phyloP scores from a whole-genome alignment of 805 yeast genomes.

The Lipomyces yamanashiensis region DNA sequence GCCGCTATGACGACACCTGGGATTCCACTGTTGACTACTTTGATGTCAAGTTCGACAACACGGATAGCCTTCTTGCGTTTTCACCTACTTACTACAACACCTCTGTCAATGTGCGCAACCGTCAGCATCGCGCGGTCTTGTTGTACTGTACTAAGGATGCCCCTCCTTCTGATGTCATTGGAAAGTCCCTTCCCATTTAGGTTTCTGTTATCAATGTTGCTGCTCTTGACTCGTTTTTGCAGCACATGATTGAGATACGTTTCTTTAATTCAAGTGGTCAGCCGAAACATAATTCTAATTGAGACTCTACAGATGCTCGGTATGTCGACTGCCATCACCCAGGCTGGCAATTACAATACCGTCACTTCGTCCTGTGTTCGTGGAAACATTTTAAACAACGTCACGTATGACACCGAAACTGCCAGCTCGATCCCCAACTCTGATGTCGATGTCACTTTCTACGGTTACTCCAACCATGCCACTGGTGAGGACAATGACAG shows the following conservation, averaged over 20 bases:
- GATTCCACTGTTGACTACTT: constrained; percentile 17
- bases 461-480: constrained; percentile 2
- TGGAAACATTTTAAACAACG: constrained; percentile 16
- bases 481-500: not conserved
- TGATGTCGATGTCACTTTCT: constrained; percentile 21
- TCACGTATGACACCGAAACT: constrained; percentile 7
- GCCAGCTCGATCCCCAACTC: constrained; percentile 3
- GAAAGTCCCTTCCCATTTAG: no score
- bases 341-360: constrained; percentile 15
- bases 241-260: constrained; percentile 16
- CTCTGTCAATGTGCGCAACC: constrained; percentile 3
- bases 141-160: constrained; percentile 21
- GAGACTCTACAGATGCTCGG: constrained; percentile 16
- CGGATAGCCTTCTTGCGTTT: not conserved
- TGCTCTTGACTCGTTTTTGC: constrained; percentile 10
- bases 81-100: constrained; percentile 20
- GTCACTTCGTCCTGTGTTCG: constrained; percentile 22
- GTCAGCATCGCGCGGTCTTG: constrained; percentile 10
- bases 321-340: constrained; percentile 13
- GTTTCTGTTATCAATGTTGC: constrained; percentile 19
- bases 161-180: constrained; percentile 8
- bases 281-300: not conserved
- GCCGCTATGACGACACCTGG: constrained; percentile 16
- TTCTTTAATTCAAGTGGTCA: no score
- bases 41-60: constrained; percentile 14